Evolutionary conservation across 768 basidiomycete species (phyloP).

Genomic region (Phaffia australis): DNA sequence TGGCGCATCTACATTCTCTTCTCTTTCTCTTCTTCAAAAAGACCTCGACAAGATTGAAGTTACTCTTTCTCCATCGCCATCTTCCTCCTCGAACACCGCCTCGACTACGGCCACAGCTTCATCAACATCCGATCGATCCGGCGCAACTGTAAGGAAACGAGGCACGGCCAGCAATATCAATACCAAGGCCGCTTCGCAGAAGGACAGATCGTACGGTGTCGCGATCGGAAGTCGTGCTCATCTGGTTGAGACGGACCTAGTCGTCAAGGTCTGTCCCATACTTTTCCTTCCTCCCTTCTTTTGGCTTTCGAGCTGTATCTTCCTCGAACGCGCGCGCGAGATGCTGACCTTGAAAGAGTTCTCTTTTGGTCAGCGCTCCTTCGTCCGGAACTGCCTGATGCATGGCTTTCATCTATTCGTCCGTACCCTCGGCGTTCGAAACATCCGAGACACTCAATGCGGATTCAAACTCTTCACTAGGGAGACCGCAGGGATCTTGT

Average conservation of each 20-base stretch:
- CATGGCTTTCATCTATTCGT: constrained; percentile 82
- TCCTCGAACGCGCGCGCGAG: neutral
- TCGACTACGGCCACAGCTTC: neutral
- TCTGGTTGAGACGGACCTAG: constrained; percentile 79
- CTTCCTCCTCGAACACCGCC: neutral
- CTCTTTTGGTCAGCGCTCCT: constrained; percentile 54
- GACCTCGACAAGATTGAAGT: constrained; percentile 54
- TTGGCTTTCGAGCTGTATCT: neutral
- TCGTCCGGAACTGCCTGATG: constrained; percentile 85
- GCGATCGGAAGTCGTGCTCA: constrained; percentile 82
- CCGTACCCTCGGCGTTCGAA: constrained; percentile 71
- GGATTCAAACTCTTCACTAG: constrained; percentile 95
- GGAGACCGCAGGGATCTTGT: constrained; percentile 64
- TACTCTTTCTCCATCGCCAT: neutral
- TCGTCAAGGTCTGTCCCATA: constrained; percentile 65
- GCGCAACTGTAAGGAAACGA: too few species aligned
- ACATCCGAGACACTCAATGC: constrained; percentile 70
- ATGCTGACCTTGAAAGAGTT: constrained; percentile 6
- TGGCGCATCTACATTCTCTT: constrained; percentile 77
- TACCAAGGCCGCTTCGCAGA: constrained; percentile 38
- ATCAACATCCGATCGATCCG: neutral
- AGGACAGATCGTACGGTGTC: constrained; percentile 42
- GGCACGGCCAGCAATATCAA: neutral
- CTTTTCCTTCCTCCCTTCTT: neutral
- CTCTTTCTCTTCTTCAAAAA: constrained; percentile 66